phyloP scores from a whole-genome alignment of 192 early-diverging fungal species.

The Chytriomyces sp. region DNA sequence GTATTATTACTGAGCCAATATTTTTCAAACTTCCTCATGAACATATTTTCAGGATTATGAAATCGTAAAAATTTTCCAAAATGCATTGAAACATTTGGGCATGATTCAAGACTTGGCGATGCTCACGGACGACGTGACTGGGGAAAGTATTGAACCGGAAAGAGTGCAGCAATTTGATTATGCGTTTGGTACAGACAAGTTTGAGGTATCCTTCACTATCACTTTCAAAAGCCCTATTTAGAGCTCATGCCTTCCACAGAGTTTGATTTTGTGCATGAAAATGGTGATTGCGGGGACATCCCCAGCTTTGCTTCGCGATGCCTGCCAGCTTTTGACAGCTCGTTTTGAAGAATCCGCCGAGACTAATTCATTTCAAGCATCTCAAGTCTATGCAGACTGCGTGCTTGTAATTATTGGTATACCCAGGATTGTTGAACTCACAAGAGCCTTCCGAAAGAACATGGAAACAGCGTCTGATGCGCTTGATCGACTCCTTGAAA shows the following conservation, averaged over 20 bases:
- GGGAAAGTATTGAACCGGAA: conserved; percentile 29
- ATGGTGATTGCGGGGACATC: conserved; percentile 46
- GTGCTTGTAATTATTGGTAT: conserved; percentile 28
- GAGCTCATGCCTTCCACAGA: neutral
- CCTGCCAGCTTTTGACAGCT: conserved; percentile 22
- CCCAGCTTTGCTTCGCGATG: conserved; percentile 26
- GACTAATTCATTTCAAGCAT: conserved; percentile 5
- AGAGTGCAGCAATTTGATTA: conserved; percentile 46
- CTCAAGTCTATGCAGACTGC: conserved; percentile 32
- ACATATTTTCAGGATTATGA: too few relatives aligned
- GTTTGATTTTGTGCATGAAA: conserved; percentile 37
- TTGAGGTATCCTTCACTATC: conserved; percentile 2
- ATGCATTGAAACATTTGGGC: conserved; percentile 16
- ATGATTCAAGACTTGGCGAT: conserved; percentile 20
- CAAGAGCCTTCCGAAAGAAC: conserved; percentile 35
- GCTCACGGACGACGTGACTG: conserved; percentile 16
- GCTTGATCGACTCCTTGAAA: conserved; percentile 32
- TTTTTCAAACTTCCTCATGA: too few relatives aligned
- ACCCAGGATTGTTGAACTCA: neutral
- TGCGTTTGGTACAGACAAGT: conserved; percentile 16
- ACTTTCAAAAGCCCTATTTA: neutral
- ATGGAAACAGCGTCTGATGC: conserved; percentile 42
- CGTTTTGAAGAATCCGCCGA: neutral
- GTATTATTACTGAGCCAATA: too few relatives aligned
- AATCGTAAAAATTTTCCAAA: too few relatives aligned